Conservation (phyloP, 148 eudicot species). For the Gaultheria prostrata region DNA sequence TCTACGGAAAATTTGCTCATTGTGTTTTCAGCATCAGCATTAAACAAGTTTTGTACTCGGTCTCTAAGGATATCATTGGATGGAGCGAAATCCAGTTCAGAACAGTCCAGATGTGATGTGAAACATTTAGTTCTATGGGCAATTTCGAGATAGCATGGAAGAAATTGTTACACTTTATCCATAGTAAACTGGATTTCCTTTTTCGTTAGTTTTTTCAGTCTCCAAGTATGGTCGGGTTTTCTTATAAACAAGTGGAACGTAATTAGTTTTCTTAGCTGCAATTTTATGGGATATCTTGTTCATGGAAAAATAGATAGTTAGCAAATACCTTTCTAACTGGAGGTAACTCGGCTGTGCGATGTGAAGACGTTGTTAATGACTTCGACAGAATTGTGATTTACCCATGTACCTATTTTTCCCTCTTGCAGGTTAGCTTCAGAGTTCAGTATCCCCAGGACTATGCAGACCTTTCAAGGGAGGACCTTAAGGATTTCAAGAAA, state of each 20-base stretch:
- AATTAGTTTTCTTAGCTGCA: not conserved
- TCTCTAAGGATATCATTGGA: not conserved
- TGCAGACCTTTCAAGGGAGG: constrained; percentile 85
- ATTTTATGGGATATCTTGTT: not conserved
- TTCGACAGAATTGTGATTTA: constrained; percentile 18
- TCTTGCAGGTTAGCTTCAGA: constrained; percentile 77
- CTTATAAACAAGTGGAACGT: not conserved
- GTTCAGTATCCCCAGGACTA: constrained; percentile 91
- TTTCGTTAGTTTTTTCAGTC: not conserved
- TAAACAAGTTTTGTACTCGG: not conserved
- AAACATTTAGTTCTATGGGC: not conserved
- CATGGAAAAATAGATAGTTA: not conserved
- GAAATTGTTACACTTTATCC: not conserved
- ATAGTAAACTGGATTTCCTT: constrained; percentile 2
- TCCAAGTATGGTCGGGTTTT: not conserved
- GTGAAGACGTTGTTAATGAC: not conserved
- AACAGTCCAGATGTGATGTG: not conserved
- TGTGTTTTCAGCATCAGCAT: not conserved
- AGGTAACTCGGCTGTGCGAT: not conserved
- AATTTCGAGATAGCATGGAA: not conserved
- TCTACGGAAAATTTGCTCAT: constrained; percentile 14
- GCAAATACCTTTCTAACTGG: not conserved
- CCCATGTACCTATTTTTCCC: not conserved
- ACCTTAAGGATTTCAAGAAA: constrained; percentile 91
- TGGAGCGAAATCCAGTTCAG: constrained; percentile 4